phyloP scores from a whole-genome alignment of 2,329 filamentous ascomycete species.

The Epichloe aotearoae region DNA sequence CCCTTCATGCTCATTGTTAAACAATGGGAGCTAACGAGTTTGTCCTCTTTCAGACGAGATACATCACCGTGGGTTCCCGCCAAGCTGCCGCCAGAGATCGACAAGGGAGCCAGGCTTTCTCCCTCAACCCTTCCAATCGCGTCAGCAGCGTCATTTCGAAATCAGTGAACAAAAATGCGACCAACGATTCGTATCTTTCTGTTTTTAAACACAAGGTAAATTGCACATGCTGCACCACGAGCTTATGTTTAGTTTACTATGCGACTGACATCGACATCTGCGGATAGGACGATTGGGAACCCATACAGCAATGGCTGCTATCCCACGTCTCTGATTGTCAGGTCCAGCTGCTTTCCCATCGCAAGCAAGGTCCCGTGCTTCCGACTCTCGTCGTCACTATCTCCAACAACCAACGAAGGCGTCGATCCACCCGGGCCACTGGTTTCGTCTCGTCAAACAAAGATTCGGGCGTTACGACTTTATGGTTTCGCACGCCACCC shows the following conservation, averaged over 20 bases:
- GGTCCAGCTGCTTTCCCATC: conserved; percentile 44
- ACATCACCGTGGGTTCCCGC: conserved; percentile 39
- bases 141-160: conserved; percentile 26
- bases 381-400: conserved; percentile 47
- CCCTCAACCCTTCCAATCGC: conserved; percentile 27
- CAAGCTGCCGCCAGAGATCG: conserved; percentile 20
- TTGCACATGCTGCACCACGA: neutral
- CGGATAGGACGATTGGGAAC: conserved; percentile 36
- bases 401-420: conserved; percentile 48
- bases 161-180: conserved; percentile 17
- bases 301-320: conserved; percentile 39
- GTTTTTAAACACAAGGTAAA: conserved; percentile 44
- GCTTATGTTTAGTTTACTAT: neutral
- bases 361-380: conserved; percentile 46
- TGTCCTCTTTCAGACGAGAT: conserved; percentile 34
- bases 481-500: conserved; percentile 43
- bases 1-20: neutral
- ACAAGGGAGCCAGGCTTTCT: conserved; percentile 22
- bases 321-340: conserved; percentile 41
- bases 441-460: conserved; percentile 39
- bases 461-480: conserved; percentile 32
- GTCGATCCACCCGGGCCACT: conserved; percentile 49
- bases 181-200: conserved; percentile 34
- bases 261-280: conserved; percentile 2
- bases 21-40: conserved; percentile 6